phyloP scores from a whole-genome alignment of 2,329 filamentous ascomycete genomes.

The Phialophora macrospora region DNA sequence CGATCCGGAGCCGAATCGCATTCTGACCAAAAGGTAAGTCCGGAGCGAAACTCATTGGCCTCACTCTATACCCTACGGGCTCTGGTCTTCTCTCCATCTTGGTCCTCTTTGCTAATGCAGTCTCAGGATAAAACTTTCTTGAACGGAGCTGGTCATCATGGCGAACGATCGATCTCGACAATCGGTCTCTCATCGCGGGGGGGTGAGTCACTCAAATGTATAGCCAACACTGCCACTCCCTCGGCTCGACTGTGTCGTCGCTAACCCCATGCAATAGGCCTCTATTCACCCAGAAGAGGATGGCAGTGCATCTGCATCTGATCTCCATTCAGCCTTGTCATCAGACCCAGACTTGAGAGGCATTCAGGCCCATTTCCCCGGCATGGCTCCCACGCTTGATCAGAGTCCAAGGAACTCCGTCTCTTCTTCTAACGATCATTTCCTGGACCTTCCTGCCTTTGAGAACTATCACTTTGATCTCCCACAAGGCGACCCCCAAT shows the following conservation, averaged over 20 bases:
- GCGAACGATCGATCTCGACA: constrained; percentile 17
- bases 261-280: constrained; percentile 26
- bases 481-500: constrained; percentile 20
- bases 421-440: constrained; percentile 12
- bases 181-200: constrained; percentile 4
- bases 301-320: constrained; percentile 27
- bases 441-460: constrained; percentile 23
- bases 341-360: constrained; percentile 30
- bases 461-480: constrained; percentile 11
- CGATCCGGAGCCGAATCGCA: background rate
- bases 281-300: constrained; percentile 27
- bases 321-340: constrained; percentile 24
- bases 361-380: constrained; percentile 26
- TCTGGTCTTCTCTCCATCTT: background rate
- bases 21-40: constrained; percentile 1
- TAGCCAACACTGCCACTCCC: constrained; percentile 27
- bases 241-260: background rate
- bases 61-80: constrained; percentile 7
- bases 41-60: constrained; percentile 2
- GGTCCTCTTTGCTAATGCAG: background rate
- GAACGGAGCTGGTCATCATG: constrained; percentile 11
- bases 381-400: constrained; percentile 21
- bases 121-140: background rate
- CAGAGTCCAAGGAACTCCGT: constrained; percentile 20
- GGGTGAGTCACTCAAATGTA: constrained; percentile 27